phyloP scores from a whole-genome alignment of 139 green algal species.

The Micractinium conductrix region DNA sequence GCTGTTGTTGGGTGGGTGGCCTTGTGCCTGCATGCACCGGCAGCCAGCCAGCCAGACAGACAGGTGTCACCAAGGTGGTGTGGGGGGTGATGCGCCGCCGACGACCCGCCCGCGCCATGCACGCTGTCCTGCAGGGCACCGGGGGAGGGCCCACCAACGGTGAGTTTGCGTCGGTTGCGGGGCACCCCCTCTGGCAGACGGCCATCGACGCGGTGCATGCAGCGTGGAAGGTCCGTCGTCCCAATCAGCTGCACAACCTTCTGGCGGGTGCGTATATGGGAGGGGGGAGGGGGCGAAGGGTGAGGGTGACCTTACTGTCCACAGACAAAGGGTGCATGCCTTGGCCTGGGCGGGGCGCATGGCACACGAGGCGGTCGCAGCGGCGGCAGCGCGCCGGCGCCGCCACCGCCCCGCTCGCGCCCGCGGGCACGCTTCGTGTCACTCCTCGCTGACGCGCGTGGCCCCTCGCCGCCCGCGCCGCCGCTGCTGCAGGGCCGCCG shows the following conservation, averaged over 20 bases:
- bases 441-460: neutral
- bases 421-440: no score
- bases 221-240: neutral
- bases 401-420: neutral
- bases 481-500: neutral
- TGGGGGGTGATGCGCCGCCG: neutral
- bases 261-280: neutral
- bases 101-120: neutral
- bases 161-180: neutral
- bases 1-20: neutral
- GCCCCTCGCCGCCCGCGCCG: neutral
- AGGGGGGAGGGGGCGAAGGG: neutral
- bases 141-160: conserved; percentile 4
- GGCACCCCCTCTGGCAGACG: neutral
- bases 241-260: neutral
- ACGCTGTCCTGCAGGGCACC: conserved; percentile 3
- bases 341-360: no score
- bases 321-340: no score
- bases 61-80: neutral
- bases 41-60: no score
- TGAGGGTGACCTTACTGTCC: no score
- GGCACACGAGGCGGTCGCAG: no score
- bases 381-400: no score
- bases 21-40: neutral
- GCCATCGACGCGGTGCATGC: neutral